Conservation (phyloP, 202 grass and related monocot species). For the Setaria italica region DNA sequence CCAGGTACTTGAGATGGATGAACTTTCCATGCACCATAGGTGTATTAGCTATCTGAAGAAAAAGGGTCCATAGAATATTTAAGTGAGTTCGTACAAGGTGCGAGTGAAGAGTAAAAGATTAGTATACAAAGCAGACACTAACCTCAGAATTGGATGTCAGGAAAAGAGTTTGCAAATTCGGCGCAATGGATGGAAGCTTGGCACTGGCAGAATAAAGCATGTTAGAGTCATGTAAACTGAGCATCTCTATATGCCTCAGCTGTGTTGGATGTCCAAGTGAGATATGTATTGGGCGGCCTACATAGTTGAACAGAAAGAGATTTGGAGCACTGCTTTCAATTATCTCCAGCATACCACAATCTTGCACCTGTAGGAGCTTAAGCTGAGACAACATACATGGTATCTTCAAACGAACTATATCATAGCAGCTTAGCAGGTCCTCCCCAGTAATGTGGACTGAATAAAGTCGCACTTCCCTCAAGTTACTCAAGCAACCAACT, state of each 20-base stretch:
- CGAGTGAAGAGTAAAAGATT: not conserved
- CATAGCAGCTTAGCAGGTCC: not conserved
- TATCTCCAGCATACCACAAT: not conserved
- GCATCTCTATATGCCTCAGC: not conserved
- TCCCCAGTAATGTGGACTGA: not conserved
- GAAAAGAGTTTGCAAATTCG: slow-evolving; percentile 12
- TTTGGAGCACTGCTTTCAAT: slow-evolving; percentile 7
- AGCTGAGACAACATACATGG: not conserved
- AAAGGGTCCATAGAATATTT: not conserved
- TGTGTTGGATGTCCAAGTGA: slow-evolving; percentile 17
- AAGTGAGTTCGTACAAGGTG: not conserved
- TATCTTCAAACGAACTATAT: slow-evolving; percentile 10
- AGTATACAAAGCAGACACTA: not conserved
- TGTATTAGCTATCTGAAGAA: not conserved
- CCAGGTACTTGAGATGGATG: slow-evolving; percentile 22
- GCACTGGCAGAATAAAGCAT: not conserved
- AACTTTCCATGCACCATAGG: slow-evolving; percentile 14
- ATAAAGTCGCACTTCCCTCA: not conserved
- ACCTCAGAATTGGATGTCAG: not conserved
- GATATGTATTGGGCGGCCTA: slow-evolving; percentile 10
- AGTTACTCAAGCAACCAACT: not conserved
- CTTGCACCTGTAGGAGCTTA: not conserved
- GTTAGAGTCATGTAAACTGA: not conserved
- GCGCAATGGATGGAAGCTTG: slow-evolving; percentile 23
- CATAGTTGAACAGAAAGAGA: not conserved